Evolutionary conservation across 148 eudicot species (phyloP).

Genomic region (Amaranthus hypochondriacus): DNA sequence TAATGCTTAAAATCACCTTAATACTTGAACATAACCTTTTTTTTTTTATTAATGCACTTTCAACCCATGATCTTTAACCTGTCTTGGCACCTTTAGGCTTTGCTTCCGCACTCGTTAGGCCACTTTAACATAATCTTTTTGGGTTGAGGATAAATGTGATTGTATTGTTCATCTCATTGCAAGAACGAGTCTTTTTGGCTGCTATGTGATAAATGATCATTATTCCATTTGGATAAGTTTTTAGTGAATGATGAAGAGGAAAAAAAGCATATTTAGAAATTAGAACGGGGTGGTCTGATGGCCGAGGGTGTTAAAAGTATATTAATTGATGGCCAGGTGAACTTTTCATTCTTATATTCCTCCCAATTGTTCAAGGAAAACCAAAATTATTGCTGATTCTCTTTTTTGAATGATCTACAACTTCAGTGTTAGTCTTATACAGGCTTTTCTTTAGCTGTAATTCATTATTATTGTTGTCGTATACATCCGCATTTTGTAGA

Average conservation of each 20-base stretch:
- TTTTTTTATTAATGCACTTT: no score
- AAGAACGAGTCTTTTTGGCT: background rate
- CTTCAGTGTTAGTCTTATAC: background rate
- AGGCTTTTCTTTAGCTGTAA: background rate
- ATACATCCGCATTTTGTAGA: background rate
- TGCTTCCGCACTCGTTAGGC: no score
- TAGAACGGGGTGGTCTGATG: no score
- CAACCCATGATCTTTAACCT: no score
- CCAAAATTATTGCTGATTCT: background rate
- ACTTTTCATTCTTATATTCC: background rate
- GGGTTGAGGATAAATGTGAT: background rate
- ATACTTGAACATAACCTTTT: no score
- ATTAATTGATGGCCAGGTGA: background rate
- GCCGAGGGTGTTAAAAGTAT: no score
- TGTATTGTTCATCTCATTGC: no score
- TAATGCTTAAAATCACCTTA: no score
- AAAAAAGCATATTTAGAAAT: background rate
- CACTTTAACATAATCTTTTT: background rate
- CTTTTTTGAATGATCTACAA: background rate
- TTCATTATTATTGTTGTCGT: background rate
- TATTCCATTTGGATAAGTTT: background rate
- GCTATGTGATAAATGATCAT: background rate
- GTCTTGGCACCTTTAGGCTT: no score
- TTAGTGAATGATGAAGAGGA: background rate
- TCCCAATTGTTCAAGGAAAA: background rate